Conservation (phyloP, 225 moss, liverwort and hornwort species). For the Climacium dendroides region DNA sequence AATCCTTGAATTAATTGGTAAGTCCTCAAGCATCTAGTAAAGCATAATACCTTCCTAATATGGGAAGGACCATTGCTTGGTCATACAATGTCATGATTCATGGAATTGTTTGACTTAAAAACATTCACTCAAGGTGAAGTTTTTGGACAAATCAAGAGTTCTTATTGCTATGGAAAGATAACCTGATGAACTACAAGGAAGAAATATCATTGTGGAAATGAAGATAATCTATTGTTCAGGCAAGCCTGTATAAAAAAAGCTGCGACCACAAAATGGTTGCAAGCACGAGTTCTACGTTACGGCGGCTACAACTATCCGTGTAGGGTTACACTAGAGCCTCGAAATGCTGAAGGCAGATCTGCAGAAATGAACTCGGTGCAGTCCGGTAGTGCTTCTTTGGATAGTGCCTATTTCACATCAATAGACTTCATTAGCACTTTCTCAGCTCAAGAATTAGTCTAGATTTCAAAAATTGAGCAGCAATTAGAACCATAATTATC, state of each 20-base stretch:
- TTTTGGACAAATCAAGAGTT: not conserved
- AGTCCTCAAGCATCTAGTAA: not conserved
- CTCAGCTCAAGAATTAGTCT: not conserved
- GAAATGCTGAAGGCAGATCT: conserved; percentile 17
- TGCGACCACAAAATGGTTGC: not conserved
- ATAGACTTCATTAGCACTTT: not conserved
- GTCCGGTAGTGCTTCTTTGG: conserved; percentile 18
- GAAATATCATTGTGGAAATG: not conserved
- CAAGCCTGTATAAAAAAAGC: too few relatives aligned
- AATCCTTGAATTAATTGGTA: not conserved
- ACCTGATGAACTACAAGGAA: not conserved
- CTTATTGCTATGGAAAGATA: not conserved
- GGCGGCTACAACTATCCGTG: not conserved
- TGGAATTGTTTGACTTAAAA: too few relatives aligned
- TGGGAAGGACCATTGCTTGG: not conserved
- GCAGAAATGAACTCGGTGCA: conserved; percentile 21
- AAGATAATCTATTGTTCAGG: not conserved
- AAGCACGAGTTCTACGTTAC: not conserved
- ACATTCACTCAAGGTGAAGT: too few relatives aligned
- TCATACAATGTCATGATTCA: not conserved
- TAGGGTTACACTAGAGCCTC: conserved; percentile 33
- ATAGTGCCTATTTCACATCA: conserved; percentile 12
- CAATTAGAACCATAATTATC: not conserved
- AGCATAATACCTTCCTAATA: not conserved
- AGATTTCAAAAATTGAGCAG: not conserved